These are phyloP conservation scores for Rhynchospora tenuis DNA, from an alignment of 176 grass and related monocot genomes.

Conservation along the genomic window DNA sequence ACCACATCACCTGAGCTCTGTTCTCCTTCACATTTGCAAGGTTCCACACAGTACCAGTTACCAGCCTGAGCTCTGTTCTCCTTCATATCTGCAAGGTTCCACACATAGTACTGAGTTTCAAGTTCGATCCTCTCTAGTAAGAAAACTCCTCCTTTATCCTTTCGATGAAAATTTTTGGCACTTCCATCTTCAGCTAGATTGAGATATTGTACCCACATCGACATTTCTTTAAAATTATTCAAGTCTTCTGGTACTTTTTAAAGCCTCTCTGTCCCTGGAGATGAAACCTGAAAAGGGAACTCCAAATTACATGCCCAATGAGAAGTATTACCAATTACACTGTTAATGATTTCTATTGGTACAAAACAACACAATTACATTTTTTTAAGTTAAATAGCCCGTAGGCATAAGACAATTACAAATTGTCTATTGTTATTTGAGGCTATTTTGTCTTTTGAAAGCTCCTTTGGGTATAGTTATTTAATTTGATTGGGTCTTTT, in stretches of 20 bases:
- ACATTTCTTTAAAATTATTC: constrained; percentile 80
- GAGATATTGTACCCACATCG: constrained; percentile 66
- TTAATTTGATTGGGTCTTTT: not conserved
- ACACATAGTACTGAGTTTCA: constrained; percentile 38
- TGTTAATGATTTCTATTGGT: not conserved
- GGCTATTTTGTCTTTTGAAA: not conserved
- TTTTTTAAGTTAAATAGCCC: no score
- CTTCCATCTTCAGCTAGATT: constrained; percentile 23
- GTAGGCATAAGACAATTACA: not conserved
- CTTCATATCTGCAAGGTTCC: constrained; percentile 89
- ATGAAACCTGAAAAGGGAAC: constrained; percentile 59
- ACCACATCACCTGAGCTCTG: no score
- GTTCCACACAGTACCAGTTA: constrained; percentile 69
- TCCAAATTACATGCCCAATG: not conserved
- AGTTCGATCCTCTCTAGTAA: constrained; percentile 44
- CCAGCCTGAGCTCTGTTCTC: constrained; percentile 61
- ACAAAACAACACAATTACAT: not conserved
- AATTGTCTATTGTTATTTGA: not conserved
- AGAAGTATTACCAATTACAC: not conserved
- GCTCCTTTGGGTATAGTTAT: not conserved
- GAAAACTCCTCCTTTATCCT: constrained; percentile 58
- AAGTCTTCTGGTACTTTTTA: constrained; percentile 65
- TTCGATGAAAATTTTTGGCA: not conserved
- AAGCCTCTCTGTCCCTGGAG: constrained; percentile 79
- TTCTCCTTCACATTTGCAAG: constrained; percentile 86